Percentiles rank a stretch among this genome's conserved stretches.
These are phyloP conservation scores for Talaromyces sp. DNA, from an alignment of 2,329 filamentous ascomycete genomes.

Conservation along the genomic window DNA sequence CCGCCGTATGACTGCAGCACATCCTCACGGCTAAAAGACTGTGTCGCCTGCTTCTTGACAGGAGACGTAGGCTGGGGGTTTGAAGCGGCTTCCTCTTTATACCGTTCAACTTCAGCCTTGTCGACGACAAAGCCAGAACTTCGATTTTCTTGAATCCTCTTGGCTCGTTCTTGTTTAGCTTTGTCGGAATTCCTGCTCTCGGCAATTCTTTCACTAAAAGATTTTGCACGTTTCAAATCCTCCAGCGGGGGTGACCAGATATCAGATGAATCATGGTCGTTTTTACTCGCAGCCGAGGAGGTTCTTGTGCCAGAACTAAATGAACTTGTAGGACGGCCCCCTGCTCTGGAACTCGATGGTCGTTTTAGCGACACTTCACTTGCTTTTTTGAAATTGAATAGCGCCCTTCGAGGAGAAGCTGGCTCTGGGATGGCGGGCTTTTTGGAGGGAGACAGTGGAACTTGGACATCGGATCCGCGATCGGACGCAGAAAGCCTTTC, in stretches of 20 bases:
- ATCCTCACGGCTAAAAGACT: slow-evolving; percentile 61
- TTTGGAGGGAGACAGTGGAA: slow-evolving; percentile 68
- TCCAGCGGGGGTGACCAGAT: slow-evolving; percentile 23
- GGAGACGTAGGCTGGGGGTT: slow-evolving; percentile 37
- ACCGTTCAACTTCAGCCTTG: slow-evolving; percentile 39
- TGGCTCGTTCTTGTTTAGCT: slow-evolving; percentile 32
- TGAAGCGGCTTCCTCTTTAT: slow-evolving; percentile 34
- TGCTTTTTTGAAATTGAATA: slow-evolving; percentile 81
- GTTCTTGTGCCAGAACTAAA: slow-evolving; percentile 24
- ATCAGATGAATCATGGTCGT: slow-evolving; percentile 17
- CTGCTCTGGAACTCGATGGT: slow-evolving; percentile 39
- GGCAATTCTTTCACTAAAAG: slow-evolving; percentile 83
- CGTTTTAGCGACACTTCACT: slow-evolving; percentile 80
- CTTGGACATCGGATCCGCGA: slow-evolving; percentile 52
- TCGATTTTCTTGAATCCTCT: slow-evolving; percentile 34
- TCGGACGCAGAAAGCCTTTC: slow-evolving; percentile 10
- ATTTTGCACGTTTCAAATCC: slow-evolving; percentile 39
- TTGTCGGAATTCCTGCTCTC: slow-evolving; percentile 53
- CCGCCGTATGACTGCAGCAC: slow-evolving; percentile 40
- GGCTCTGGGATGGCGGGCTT: slow-evolving; percentile 48
- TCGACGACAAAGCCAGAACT: slow-evolving; percentile 41
- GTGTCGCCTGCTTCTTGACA: slow-evolving; percentile 44
- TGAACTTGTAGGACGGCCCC: slow-evolving; percentile 27
- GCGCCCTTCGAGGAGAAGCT: slow-evolving; percentile 71
- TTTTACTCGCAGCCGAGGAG: slow-evolving; percentile 20